Base-by-base conservation (phyloP, 2,329 filamentous ascomycete genomes). In the Thielaviopsis populi region DNA sequence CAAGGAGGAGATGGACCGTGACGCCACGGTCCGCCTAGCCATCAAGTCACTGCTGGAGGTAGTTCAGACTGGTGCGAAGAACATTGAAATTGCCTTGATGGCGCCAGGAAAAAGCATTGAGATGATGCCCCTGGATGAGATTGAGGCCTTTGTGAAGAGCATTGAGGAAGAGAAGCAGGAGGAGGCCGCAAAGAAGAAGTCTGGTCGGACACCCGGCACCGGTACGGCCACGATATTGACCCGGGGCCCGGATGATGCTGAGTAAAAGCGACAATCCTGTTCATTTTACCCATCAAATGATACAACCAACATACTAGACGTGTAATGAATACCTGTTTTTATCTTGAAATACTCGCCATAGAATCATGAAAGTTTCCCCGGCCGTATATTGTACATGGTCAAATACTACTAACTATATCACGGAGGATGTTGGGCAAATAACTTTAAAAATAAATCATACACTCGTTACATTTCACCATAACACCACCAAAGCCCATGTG, bases 81-180 rank as follows among this genome's bases (percentile, higher is more conserved):
- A 99, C 77, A 99, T 99, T 72, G 94, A 99, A 79, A 97, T 99
- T 72, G 94, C 95, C 65, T 86, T 99, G 73, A 96, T 97, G 91
- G 89, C 90, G 7, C 91, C 94, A 6, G 91, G 90, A 62, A 91
- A 96, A 80, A 75, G 82, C 17, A 84, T 99, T 68, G 91, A 97
- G 80, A 91, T 96, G 85, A 82, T 99, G 69, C 89, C 91, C 1
- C 87, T 92, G 40, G 92, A 97, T 75, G 89, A 96, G 72, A 99
- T 99, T 72, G 94, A 99, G 80, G 83, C 84, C 70, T 96, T 95
- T 72, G 95, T 99, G 72, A 97, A 97, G 85, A 94, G 85, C 76
- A 99, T 99, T 75, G 95, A 99, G 80, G 88, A 91, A 71, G 95
- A 99, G 83, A 99, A 99, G 83, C 91, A 96, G 74, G 94, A 97